Conservation (phyloP, 352 stramenopile species). For the Pythium myriotylum region DNA sequence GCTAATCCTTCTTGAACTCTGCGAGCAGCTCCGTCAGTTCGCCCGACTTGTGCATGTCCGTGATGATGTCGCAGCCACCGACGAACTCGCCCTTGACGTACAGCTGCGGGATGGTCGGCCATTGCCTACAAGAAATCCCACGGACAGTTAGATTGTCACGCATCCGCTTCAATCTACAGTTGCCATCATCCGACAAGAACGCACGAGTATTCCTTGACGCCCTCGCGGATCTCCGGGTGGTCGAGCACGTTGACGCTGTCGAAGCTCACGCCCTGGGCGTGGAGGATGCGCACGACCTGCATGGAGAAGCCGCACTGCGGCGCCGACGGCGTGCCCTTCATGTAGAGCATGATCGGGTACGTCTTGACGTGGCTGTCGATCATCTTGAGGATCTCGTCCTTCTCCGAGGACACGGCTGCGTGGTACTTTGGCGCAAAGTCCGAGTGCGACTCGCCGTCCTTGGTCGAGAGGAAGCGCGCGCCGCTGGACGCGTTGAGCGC, state of each 20-base stretch:
- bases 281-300: constrained; percentile 95
- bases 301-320: constrained; percentile 98
- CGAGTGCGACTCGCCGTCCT: constrained; percentile 78
- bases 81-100: constrained; percentile 99
- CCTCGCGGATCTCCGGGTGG: constrained; percentile 97
- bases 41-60: constrained; percentile 92
- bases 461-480: constrained; percentile 45
- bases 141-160: constrained; percentile 3
- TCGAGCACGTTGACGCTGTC: constrained; percentile 98
- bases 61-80: constrained; percentile 99
- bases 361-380: constrained; percentile 90
- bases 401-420: constrained; percentile 81
- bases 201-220: constrained; percentile 98
- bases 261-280: constrained; percentile 94
- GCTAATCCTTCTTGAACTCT: constrained; percentile 78
- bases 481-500: not conserved
- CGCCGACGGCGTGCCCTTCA: constrained; percentile 98
- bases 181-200: constrained; percentile 27
- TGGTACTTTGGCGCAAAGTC: constrained; percentile 90
- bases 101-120: constrained; percentile 97
- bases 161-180: not conserved
- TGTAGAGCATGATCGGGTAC: constrained; percentile 99
- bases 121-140: constrained; percentile 66
- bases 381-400: constrained; percentile 90
- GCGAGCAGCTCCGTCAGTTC: constrained; percentile 90